Evolutionary conservation across 1,139 yeast genomes (phyloP).

Genomic region (Blastobotrys proliferans): DNA sequence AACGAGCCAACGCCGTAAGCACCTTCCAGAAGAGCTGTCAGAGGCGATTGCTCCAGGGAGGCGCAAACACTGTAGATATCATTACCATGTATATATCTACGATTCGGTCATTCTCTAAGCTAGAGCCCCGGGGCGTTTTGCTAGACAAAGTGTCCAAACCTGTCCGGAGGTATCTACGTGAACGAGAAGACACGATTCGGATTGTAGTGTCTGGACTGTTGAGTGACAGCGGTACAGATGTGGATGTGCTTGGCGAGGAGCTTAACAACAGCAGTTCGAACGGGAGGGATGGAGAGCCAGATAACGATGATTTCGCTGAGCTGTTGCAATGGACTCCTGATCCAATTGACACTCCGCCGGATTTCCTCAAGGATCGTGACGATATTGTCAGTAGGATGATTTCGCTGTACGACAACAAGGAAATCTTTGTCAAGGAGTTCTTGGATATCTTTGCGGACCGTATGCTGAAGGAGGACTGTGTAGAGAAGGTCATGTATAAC

Average conservation of each 20-base stretch:
- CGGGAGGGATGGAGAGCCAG: conserved; percentile 21
- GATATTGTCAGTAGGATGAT: conserved; percentile 71
- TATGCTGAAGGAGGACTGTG: conserved; percentile 47
- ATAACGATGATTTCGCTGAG: conserved; percentile 35
- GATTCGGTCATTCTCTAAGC: conserved; percentile 62
- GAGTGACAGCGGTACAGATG: conserved; percentile 35
- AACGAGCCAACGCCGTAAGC: conserved; percentile 52
- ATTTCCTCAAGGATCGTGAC: conserved; percentile 57
- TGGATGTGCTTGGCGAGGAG: conserved; percentile 37
- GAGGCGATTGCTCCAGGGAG: conserved; percentile 64
- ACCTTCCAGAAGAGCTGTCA: conserved; percentile 52
- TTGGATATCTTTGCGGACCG: conserved; percentile 60
- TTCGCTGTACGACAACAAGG: conserved; percentile 74
- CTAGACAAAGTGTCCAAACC: conserved; percentile 75
- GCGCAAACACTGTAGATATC: conserved; percentile 74
- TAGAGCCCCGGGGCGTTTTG: conserved; percentile 88
- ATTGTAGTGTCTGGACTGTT: conserved; percentile 71
- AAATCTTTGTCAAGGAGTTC: conserved; percentile 68
- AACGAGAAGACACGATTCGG: conserved; percentile 68
- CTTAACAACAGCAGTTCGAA: conserved; percentile 5
- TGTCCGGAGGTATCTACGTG: conserved; percentile 60
- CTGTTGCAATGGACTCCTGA: conserved; percentile 76
- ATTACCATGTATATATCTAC: conserved; percentile 67
- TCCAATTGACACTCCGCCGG: conserved; percentile 90
- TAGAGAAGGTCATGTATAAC: conserved; percentile 36